These are phyloP conservation scores for Phylloporus rhodoxanthus DNA, from an alignment of 768 basidiomycete species.

Conservation along the genomic window DNA sequence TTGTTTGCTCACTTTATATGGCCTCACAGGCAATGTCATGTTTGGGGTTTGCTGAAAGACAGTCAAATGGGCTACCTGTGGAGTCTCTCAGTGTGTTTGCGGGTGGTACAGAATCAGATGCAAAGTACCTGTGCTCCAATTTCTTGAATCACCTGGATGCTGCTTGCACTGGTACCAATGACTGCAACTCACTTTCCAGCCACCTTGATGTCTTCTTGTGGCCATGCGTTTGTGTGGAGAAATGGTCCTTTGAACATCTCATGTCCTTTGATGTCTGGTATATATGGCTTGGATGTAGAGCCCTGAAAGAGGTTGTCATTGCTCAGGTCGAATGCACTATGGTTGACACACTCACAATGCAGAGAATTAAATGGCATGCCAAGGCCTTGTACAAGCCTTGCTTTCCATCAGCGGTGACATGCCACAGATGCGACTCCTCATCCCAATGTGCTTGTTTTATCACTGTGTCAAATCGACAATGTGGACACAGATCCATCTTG, in stretches of 20 bases:
- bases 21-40: too few species aligned
- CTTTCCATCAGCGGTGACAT: slow-evolving; percentile 8
- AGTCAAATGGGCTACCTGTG: slow-evolving; percentile 11
- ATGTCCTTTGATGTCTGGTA: slow-evolving; percentile 10
- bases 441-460: slow-evolving; percentile 13
- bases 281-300: slow-evolving; percentile 4
- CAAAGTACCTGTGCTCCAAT: slow-evolving; percentile 13
- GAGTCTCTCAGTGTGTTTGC: too few species aligned
- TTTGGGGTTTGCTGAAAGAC: slow-evolving; percentile 16
- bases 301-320: slow-evolving; percentile 1
- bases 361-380: slow-evolving; percentile 6
- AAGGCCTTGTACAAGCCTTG: neutral
- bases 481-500: slow-evolving; percentile 7
- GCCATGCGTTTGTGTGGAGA: slow-evolving; percentile 11
- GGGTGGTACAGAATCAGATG: too few species aligned
- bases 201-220: slow-evolving; percentile 6
- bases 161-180: slow-evolving; percentile 13
- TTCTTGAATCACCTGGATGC: slow-evolving; percentile 11
- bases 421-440: slow-evolving; percentile 11
- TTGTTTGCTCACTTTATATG: too few species aligned
- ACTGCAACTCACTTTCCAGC: slow-evolving; percentile 8
- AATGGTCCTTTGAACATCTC: slow-evolving; percentile 7
- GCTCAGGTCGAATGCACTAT: neutral
- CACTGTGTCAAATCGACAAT: slow-evolving; percentile 11
- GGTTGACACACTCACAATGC: slow-evolving; percentile 1